A percentile compares a stretch with the other conserved stretches of the same genome.
phyloP scores from a whole-genome alignment of 208 protist species.

The Hexamita inflata region DNA sequence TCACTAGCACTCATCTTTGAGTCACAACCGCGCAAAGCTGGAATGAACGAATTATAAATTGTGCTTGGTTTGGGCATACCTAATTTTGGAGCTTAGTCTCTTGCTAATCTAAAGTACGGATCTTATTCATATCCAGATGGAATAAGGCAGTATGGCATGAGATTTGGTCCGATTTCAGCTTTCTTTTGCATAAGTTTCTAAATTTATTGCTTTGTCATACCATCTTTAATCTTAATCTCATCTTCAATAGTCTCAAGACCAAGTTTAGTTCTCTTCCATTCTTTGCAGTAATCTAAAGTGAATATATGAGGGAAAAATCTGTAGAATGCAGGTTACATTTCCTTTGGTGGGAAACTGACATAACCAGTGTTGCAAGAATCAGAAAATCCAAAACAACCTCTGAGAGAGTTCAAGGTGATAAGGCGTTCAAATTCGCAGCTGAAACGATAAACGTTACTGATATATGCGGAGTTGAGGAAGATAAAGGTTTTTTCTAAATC shows the following conservation, averaged over 20 bases:
- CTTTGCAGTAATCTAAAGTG: too few relatives aligned
- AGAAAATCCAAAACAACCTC: constrained; percentile 1
- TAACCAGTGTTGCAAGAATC: constrained; percentile 3
- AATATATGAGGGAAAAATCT: not conserved
- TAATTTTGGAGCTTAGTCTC: constrained; percentile 71
- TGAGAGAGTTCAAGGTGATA: not conserved
- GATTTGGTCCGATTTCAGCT: too few relatives aligned
- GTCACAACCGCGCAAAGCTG: constrained; percentile 73
- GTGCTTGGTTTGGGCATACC: constrained; percentile 70
- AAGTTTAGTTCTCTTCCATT: too few relatives aligned
- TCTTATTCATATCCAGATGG: constrained; percentile 86
- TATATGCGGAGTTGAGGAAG: constrained; percentile 90
- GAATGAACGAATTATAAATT: constrained; percentile 87
- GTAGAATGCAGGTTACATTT: constrained; percentile 16
- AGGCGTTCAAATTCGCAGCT: not conserved
- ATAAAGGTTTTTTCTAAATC: constrained; percentile 91
- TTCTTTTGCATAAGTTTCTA: too few relatives aligned
- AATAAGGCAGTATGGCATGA: constrained; percentile 69
- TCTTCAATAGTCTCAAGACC: not conserved
- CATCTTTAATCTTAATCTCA: not conserved
- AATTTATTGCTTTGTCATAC: not conserved
- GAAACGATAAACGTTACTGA: constrained; percentile 77
- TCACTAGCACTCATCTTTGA: constrained; percentile 89
- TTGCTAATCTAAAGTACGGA: constrained; percentile 91
- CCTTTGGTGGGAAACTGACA: constrained; percentile 16